phyloP scores from a whole-genome alignment of 2,329 filamentous ascomycete species.

The Epichloe sp. region DNA sequence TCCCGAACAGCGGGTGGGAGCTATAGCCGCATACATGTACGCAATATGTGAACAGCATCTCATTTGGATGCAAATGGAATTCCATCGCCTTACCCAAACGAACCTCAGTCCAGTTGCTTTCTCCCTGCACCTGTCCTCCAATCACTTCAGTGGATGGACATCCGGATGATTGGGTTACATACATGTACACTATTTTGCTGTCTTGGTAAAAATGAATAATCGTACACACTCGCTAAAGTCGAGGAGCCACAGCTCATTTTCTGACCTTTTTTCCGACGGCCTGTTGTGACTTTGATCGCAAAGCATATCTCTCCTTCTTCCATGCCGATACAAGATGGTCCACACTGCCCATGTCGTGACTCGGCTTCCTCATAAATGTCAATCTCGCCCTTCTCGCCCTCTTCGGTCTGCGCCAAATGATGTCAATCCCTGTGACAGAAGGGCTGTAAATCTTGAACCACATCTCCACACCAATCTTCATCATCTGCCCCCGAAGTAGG shows the following conservation, averaged over 20 bases:
- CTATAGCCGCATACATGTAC: too few species aligned
- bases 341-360: conserved; percentile 78
- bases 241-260: conserved; percentile 7
- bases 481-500: conserved; percentile 73
- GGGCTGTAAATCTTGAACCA: conserved; percentile 94
- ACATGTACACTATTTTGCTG: not conserved
- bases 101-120: too few species aligned
- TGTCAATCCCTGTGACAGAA: conserved; percentile 79
- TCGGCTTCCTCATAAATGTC: conserved; percentile 80
- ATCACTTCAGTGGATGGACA: too few species aligned
- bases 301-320: conserved; percentile 31
- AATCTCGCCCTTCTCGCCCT: conserved; percentile 75
- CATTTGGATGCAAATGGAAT: too few species aligned
- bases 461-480: conserved; percentile 85
- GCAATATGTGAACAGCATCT: too few species aligned
- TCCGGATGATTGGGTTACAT: not conserved
- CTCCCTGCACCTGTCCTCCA: too few species aligned
- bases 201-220: conserved; percentile 13
- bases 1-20: too few species aligned
- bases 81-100: too few species aligned
- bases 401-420: conserved; percentile 77
- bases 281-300: conserved; percentile 22
- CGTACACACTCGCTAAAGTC: conserved; percentile 13
- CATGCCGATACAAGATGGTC: conserved; percentile 56
- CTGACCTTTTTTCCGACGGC: conserved; percentile 12